Evolutionary conservation across 176 grass and related monocot genomes (phyloP), one percentile per base, ranked within the genome.

Genomic region (Dactylis glomerata): DNA sequence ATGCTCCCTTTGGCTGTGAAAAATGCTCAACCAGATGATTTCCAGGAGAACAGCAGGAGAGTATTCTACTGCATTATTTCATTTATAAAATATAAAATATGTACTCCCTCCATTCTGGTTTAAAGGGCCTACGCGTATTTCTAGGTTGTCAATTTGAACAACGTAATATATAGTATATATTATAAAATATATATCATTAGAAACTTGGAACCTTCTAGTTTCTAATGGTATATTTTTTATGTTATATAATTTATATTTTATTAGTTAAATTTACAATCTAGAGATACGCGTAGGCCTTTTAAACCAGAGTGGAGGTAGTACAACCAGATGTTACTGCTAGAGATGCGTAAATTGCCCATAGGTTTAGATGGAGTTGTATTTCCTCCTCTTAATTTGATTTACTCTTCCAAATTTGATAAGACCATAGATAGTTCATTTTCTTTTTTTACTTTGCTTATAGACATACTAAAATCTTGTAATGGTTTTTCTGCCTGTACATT

Each of bases 401-500:
- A 28, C 20, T 31, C 44, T 52, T 76, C 36, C 50, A 41, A 3
- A 72, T 77, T 76, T 40, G 33, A 63, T 75, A 76, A 26, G 59
- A 69, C 40, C 45, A 55, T 27, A 40, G 40, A 77, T 31, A 56
- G 33, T 36, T 55, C 10, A 49, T 44, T 49, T 59, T 20, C 32
- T 63, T 19, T 67, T 82, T 76, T 55, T 61, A 52, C 68, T 31
- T 16, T 64, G 46, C 16, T 68, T 56, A 68, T 27, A 5, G 33
- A 68, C 20, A 82, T 65, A 73, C 10, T 49, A 36, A 51, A 80
- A 74, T 88, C 78, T 72, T 31, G 24, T 24, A 52, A 40, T 28
- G n/a, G 36, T 70, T 55, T 38, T 82, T 84, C 33, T 76, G 41
- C 40, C 22, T 64, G 16, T 23, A 34, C 59, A 82, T 84, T 68